Percentiles rank a stretch among this genome's conserved stretches.
Conservation (phyloP, 257 asterid species). For the Solanum chiquidenum region DNA sequence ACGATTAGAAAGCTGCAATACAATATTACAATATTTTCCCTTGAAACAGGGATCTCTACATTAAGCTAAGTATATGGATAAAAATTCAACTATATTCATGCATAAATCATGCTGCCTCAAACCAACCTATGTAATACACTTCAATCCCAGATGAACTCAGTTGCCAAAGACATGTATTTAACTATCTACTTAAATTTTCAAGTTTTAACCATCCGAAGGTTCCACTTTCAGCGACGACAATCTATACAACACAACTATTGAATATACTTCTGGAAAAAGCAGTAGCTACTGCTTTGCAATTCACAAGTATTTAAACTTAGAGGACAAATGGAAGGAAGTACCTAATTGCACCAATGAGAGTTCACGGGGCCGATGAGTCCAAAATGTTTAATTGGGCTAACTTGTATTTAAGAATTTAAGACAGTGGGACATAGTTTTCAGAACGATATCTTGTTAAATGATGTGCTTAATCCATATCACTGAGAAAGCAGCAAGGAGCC, state of each 20-base stretch:
- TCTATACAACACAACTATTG: neutral
- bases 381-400: neutral
- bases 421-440: neutral
- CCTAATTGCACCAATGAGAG: neutral
- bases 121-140: neutral
- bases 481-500: neutral
- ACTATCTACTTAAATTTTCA: neutral
- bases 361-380: neutral
- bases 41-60: neutral
- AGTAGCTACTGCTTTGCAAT: neutral
- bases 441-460: neutral
- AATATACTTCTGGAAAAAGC: neutral
- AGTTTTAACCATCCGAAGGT: neutral
- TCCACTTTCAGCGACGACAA: neutral
- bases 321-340: neutral
- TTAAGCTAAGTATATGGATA: neutral
- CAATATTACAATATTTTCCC: neutral
- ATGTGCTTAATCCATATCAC: neutral
- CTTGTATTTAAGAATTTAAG: neutral
- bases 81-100: neutral
- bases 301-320: neutral
- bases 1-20: neutral
- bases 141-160: neutral
- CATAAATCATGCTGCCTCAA: neutral
- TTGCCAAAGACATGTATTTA: neutral